Evolutionary conservation across 2,329 filamentous ascomycete genomes (phyloP), one percentile per base, ranked within the genome.

Genomic region (Verticillium isaacii): DNA sequence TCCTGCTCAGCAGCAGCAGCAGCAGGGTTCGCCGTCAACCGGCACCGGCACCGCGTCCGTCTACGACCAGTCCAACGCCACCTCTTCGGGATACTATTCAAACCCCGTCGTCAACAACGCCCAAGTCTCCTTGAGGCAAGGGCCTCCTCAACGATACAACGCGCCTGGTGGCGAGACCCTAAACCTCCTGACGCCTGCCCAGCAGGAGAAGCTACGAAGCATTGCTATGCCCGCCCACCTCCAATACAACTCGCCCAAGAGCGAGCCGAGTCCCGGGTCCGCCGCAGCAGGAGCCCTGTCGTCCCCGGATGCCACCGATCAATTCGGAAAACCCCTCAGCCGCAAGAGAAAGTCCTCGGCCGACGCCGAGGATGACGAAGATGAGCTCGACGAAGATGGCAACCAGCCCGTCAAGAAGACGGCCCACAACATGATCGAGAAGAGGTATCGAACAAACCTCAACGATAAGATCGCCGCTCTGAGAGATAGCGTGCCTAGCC

Each of bases 401-500:
- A 87, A 82, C 36, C 79, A 81, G 25, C 80, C 79, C 32, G 70
- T 81, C 62, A 97, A 97, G 82, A 97, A 97, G 82, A 96, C 93
- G 36, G 93, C 94, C 2, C 94, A 98, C 77, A 98, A 97, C 75
- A 95, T 98, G 84, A 97, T 98, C 65, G 94, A 98, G 78, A 98
- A 97, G 82, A 83, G 94, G 67, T 98, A 98, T 75, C 89, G 94
- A 69, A 97, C 92, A 60, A 98, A 98, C 71, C 82, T 98, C 62
- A 98, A 98, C 72, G 94, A 97, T 73, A 98, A 98, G 79, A 98
- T 98, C 69, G 90, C 93, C 56, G 93, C 93, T 62, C 80, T 98
- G 64, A 85, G 93, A 68, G 93, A 97, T 74, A 96, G 92, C 71
- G 93, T 98, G 15, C 94, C 94, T 2, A 96, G 91, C 74, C 80